These are phyloP conservation scores for Narthecium ossifragum DNA, from an alignment of 106 monocot species.

Conservation along the genomic window DNA sequence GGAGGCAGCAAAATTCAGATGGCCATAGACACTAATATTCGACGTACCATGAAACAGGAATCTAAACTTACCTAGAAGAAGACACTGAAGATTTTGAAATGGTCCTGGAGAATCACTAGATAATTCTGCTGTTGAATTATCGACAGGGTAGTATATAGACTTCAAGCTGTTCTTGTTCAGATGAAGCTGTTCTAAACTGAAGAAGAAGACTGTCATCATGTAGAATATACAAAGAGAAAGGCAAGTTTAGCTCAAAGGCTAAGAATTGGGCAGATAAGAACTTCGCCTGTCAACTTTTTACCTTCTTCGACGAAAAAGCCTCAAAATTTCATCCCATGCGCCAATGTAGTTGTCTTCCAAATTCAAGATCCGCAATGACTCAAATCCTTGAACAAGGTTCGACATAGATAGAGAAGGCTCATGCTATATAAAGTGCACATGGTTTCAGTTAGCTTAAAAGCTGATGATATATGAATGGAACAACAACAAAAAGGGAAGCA, in stretches of 20 bases:
- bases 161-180: conserved; percentile 86
- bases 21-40: too few species aligned
- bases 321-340: conserved; percentile 78
- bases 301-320: conserved; percentile 79
- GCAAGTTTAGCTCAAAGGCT: neutral
- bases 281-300: conserved; percentile 9
- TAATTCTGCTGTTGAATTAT: conserved; percentile 12
- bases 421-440: too few species aligned
- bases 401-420: conserved; percentile 5
- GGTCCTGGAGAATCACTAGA: conserved; percentile 16
- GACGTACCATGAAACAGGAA: neutral
- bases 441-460: too few species aligned
- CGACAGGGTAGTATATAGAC: conserved; percentile 48
- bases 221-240: neutral
- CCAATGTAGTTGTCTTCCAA: conserved; percentile 76
- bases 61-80: conserved; percentile 69
- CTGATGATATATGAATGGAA: too few species aligned
- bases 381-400: conserved; percentile 47
- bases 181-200: conserved; percentile 88
- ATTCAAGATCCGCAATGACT: conserved; percentile 61
- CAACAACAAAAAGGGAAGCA: too few species aligned
- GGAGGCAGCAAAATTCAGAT: neutral
- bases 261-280: neutral
- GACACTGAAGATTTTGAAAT: conserved; percentile 74
- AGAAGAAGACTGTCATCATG: conserved; percentile 1